These are phyloP conservation scores for Verticillium klebahnii DNA, from an alignment of 2,329 filamentous ascomycete genomes.

Conservation along the genomic window DNA sequence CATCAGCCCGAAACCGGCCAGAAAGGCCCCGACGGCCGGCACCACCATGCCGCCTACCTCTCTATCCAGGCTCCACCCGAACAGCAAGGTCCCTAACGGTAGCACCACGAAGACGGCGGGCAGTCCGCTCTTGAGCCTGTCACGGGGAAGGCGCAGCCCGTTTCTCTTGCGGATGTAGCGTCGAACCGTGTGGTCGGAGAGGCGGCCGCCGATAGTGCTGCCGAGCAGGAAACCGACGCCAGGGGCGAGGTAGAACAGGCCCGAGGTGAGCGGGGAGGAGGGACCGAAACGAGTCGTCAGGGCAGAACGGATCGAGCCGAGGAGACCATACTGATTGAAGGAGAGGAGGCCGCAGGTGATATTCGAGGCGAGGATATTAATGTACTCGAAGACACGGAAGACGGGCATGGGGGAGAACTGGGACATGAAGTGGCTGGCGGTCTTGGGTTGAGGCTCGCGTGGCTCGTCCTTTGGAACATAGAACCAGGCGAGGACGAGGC, in stretches of 20 bases:
- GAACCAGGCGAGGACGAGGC: slow-evolving; percentile 56
- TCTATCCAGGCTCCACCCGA: slow-evolving; percentile 30
- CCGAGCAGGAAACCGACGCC: slow-evolving; percentile 61
- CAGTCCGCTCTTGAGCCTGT: slow-evolving; percentile 25
- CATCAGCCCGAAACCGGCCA: slow-evolving; percentile 28
- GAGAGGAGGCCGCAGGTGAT: slow-evolving; percentile 9
- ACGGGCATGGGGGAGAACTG: slow-evolving; percentile 1
- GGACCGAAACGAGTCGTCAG: slow-evolving; percentile 67
- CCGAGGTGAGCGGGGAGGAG: slow-evolving; percentile 55
- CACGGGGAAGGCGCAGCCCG: slow-evolving; percentile 22
- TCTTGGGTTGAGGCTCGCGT: not conserved
- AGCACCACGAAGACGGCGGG: slow-evolving; percentile 23
- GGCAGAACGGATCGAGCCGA: slow-evolving; percentile 61
- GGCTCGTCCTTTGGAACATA: slow-evolving; percentile 61
- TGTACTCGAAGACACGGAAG: slow-evolving; percentile 1
- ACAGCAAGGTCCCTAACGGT: slow-evolving; percentile 24
- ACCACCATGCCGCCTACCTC: slow-evolving; percentile 26
- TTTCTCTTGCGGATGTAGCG: slow-evolving; percentile 31
- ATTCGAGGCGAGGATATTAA: slow-evolving; percentile 6
- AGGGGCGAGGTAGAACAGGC: slow-evolving; percentile 66
- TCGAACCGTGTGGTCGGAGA: slow-evolving; percentile 35
- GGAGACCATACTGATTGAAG: slow-evolving; percentile 42
- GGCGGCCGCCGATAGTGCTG: slow-evolving; percentile 57
- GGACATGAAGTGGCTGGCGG: not conserved
- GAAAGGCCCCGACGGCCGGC: slow-evolving; percentile 26